Base-by-base conservation (phyloP, 1,284 basidiomycete genomes). In the Ustilago lituana region DNA sequence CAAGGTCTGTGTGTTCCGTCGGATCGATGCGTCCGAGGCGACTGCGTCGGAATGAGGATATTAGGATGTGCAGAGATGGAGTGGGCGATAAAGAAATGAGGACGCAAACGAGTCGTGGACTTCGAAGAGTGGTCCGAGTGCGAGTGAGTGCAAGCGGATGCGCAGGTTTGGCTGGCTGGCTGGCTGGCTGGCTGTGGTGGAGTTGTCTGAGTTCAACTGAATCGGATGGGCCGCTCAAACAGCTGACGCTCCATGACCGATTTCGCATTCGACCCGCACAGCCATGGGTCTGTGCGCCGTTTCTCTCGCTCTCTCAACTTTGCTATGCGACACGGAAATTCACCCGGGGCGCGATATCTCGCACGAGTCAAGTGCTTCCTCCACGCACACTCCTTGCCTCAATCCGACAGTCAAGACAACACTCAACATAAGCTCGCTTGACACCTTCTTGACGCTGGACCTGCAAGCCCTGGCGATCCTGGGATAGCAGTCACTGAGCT, bases 271-370 rank as follows among this genome's bases (percentile, higher is more conserved):
- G 22, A 56, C 2, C 22, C 51, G 40, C 62, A 65, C 62, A 31
- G 62, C 56, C 56, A 55, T 59, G 47, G 56, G 62, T 53, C 62
- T 65, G 62, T 65, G 62, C 62, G 62, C 46, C 32, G n/a, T 44
- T 20, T 39, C 24, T n/a, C n/a, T n/a, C n/a, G n/a, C n/a, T n/a
- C 15, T 33, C 48, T 38, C 8, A 8, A 33, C 7, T 36, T n/a
- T 11, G n/a, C 41, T 26, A 38, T 19, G 19, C 51, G 7, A 39
- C 27, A 33, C 12, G 12, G 14, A 35, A 24, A 23, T 24, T 29
- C 27, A 29, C 19, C 6, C n/a, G n/a, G 24, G 17, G n/a, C 19
- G 17, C 5, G 20, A 33, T 45, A 52, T 59, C 56, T 59, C 56
- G 56, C 56, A 22, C 56, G 56, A 52, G 49, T 59, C 23, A 43